phyloP scores from a whole-genome alignment of 306 rosid genomes.

The Cucurbita pepo region DNA sequence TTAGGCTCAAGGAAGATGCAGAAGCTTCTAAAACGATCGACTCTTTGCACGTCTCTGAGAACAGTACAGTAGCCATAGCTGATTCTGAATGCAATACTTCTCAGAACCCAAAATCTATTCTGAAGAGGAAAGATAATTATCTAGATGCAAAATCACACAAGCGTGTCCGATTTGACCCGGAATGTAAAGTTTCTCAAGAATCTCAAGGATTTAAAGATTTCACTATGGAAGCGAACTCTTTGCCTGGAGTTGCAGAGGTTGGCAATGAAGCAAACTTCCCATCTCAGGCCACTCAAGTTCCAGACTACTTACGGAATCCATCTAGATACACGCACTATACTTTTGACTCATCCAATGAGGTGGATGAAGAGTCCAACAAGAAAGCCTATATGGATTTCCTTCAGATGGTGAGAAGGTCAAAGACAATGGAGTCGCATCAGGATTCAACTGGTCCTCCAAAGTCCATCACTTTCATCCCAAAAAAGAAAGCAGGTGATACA shows the following conservation, averaged over 20 bases:
- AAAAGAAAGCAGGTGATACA: conserved; percentile 52
- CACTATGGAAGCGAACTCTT: conserved; percentile 12
- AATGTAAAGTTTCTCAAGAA: conserved; percentile 24
- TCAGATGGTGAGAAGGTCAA: conserved; percentile 31
- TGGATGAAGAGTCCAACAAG: conserved; percentile 66
- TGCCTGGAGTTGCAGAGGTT: conserved; percentile 13
- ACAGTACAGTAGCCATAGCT: conserved; percentile 9
- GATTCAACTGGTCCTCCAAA: conserved; percentile 32
- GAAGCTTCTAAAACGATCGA: conserved; percentile 39
- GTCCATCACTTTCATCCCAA: conserved; percentile 57
- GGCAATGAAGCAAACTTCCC: conserved; percentile 9
- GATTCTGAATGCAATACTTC: conserved; percentile 6
- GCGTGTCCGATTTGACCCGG: conserved; percentile 75
- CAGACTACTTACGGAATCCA: conserved; percentile 66
- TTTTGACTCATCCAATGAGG: conserved; percentile 42
- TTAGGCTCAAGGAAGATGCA: conserved; percentile 51
- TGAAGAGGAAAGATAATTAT: conserved; percentile 54
- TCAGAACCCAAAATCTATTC: conserved; percentile 57
- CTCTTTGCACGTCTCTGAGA: conserved; percentile 40
- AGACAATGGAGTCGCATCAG: conserved; percentile 10
- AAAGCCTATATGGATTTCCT: conserved; percentile 62
- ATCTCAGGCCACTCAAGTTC: conserved; percentile 36
- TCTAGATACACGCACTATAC: conserved; percentile 52
- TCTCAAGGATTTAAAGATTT: conserved; percentile 17
- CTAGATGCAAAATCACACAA: conserved; percentile 33